Base-by-base conservation (phyloP, 805 yeast species). In the Cyberlindnera maclurae region DNA sequence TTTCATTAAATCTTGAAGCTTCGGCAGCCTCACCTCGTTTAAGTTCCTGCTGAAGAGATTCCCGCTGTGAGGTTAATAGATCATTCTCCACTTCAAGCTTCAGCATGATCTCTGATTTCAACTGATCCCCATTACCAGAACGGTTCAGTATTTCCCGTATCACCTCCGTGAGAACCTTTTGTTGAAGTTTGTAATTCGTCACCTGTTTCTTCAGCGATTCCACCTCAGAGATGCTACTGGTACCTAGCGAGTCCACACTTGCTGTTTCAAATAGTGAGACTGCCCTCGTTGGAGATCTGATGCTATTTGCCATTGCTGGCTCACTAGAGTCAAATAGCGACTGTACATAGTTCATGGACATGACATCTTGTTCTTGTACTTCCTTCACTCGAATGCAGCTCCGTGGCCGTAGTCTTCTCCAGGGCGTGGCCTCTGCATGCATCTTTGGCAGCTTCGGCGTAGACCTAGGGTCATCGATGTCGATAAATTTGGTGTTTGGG, bases 201-300 rank as follows among this genome's bases (percentile, higher is more conserved):
- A 74, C 44, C 36, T 71, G 68, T 34, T 56, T 55, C 36, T 64
- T 55, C 33, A 73, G 43, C n/a, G 56, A 55, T 38, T 64, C 66
- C 22, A 65, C 45, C 41, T 66, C 71, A 15, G 30, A 29, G 0
- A 44, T 15, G 17, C 36, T 36, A 10, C 33, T 40, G 1, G 42
- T 44, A 15, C 50, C 42, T 5, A 51, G 37, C 7, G 52, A 40
- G 1, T 38, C 43, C 4, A 38, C 33, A 4, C 41, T 32, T 13
- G 39, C 38, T 3, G 38, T 36, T 10, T 52, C 57, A 35, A 51
- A 54, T 17, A 50, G 31, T 1, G 56, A 52, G 1, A 38, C 37
- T 0, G 56, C 45, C 32, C 52, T 46, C 10, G 37, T 15, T 11
- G 50, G 45, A 0, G 52, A 42, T 13, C 34, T 39, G 8, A 20